These are phyloP conservation scores for Monilinia fructicola DNA, from an alignment of 2,329 filamentous ascomycete genomes.

Conservation along the genomic window DNA sequence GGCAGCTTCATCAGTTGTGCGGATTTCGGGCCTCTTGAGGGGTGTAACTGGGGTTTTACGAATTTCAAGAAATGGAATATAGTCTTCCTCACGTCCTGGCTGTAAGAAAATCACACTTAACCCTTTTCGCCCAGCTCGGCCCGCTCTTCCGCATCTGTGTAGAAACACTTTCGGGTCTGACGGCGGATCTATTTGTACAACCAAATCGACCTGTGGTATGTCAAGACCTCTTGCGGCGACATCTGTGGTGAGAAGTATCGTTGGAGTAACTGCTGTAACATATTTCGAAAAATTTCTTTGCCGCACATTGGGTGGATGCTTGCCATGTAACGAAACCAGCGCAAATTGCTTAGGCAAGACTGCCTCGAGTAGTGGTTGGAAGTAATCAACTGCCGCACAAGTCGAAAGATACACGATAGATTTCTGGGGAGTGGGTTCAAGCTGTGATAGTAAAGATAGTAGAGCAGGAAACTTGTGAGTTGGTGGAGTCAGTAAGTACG, in stretches of 20 bases:
- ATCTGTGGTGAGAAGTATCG: constrained; percentile 87
- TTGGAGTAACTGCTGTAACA: constrained; percentile 69
- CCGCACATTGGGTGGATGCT: constrained; percentile 83
- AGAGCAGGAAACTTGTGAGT: constrained; percentile 79
- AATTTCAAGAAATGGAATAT: constrained; percentile 81
- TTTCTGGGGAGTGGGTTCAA: constrained; percentile 76
- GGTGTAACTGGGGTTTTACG: constrained; percentile 79
- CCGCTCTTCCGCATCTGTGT: constrained; percentile 86
- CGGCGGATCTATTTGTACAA: constrained; percentile 82
- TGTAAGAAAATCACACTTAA: constrained; percentile 83
- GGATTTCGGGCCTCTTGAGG: constrained; percentile 57
- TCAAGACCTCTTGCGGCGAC: constrained; percentile 88
- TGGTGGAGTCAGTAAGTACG: constrained; percentile 73
- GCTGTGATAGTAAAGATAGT: constrained; percentile 63
- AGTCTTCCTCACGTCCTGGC: constrained; percentile 84
- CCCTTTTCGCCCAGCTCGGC: constrained; percentile 82
- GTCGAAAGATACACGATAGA: constrained; percentile 92
- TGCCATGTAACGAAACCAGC: constrained; percentile 84
- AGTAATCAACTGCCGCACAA: constrained; percentile 93
- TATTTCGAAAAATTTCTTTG: constrained; percentile 86
- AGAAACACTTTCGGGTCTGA: constrained; percentile 94
- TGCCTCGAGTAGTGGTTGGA: constrained; percentile 73
- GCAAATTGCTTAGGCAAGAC: constrained; percentile 68
- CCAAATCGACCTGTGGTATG: constrained; percentile 87
- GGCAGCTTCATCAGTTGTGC: constrained; percentile 62